Evolutionary conservation across 805 yeast species (phyloP).

Genomic region (Citeromyces nyonsensis): DNA sequence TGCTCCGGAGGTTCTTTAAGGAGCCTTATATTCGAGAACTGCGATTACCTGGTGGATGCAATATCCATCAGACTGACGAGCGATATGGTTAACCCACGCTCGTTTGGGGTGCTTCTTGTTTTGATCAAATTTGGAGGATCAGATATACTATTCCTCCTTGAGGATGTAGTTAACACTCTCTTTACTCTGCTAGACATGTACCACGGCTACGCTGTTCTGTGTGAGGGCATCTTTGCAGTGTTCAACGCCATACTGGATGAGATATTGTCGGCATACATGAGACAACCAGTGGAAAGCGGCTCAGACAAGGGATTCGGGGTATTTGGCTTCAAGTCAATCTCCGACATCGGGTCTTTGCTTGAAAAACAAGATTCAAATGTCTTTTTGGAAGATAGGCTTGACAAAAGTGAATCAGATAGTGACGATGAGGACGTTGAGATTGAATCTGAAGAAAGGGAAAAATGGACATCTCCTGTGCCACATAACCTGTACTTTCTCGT

Average conservation of each 20-base stretch:
- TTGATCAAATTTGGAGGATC: slow-evolving; percentile 60
- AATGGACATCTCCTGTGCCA: slow-evolving; percentile 63
- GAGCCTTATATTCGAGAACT: slow-evolving; percentile 43
- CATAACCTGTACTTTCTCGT: slow-evolving; percentile 39
- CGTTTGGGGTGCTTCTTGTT: slow-evolving; percentile 55
- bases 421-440: slow-evolving; percentile 7
- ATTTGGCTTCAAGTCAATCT: slow-evolving; percentile 23
- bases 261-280: slow-evolving; percentile 20
- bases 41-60: slow-evolving; percentile 71
- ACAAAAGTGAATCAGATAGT: slow-evolving; percentile 13
- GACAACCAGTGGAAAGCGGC: slow-evolving; percentile 10
- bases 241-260: slow-evolving; percentile 46
- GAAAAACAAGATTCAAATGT: slow-evolving; percentile 6
- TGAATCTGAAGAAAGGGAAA: slow-evolving; percentile 13
- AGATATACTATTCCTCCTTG: slow-evolving; percentile 44
- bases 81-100: slow-evolving; percentile 58
- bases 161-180: slow-evolving; percentile 59
- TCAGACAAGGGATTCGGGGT: slow-evolving; percentile 22
- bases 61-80: slow-evolving; percentile 58
- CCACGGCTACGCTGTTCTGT: slow-evolving; percentile 64
- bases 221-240: slow-evolving; percentile 59
- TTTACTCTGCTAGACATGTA: slow-evolving; percentile 70
- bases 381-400: slow-evolving; percentile 16
- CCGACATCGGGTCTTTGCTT: slow-evolving; percentile 9
- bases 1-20: slow-evolving; percentile 43